Conservation (phyloP, 2,329 filamentous ascomycete genomes). For the Aspergillus unguis region DNA sequence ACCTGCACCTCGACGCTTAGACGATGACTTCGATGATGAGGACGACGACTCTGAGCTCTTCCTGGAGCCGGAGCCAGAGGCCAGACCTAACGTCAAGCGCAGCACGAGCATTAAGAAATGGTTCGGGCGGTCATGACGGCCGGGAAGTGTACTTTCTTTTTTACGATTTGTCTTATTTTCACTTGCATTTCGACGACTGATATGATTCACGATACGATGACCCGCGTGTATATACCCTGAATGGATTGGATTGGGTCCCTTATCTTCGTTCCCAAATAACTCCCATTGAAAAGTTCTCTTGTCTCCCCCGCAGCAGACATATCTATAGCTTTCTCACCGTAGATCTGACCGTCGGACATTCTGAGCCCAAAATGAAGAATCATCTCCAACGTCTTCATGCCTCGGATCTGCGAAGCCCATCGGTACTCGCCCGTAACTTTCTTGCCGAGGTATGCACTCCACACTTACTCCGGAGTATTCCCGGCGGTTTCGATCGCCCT, state of each 20-base stretch:
- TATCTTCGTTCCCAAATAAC: neutral
- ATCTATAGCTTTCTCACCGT: no score
- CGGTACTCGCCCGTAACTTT: neutral
- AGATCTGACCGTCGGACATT: no score
- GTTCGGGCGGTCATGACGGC: conserved; percentile 24
- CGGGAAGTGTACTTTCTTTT: conserved; percentile 10
- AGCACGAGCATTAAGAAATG: conserved; percentile 27
- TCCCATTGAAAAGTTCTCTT: no score
- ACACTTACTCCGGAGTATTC: neutral
- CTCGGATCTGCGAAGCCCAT: neutral
- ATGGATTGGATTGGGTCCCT: neutral
- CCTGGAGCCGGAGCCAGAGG: conserved; percentile 15
- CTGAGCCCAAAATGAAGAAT: no score
- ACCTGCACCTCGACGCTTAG: neutral
- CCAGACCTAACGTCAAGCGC: conserved; percentile 15
- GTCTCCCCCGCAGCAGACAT: no score
- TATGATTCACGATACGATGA: conserved; percentile 5
- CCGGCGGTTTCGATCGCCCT: neutral
- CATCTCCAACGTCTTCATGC: neutral
- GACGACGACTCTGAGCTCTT: conserved; percentile 7
- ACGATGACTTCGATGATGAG: conserved; percentile 9
- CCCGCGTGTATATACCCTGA: conserved; percentile 8
- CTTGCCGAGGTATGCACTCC: neutral
- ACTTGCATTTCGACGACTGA: conserved; percentile 9
- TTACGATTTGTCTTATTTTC: conserved; percentile 1